Conservation (phyloP, 768 basidiomycete species). For the Russula olivacea region DNA sequence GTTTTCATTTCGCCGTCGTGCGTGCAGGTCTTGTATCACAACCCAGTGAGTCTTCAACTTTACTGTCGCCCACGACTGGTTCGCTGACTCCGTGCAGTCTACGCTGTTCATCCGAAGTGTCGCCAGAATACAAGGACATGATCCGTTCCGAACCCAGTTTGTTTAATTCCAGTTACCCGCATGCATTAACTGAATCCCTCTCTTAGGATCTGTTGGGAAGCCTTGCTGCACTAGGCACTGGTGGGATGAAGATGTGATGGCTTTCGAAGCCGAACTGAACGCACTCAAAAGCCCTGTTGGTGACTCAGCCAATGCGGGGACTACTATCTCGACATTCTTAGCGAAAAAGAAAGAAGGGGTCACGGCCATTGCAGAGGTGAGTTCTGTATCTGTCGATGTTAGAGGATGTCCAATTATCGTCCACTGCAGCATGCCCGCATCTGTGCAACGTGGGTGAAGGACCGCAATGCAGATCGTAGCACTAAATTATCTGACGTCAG, state of each 20-base stretch:
- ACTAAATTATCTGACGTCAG: conserved; percentile 9
- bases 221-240: not conserved
- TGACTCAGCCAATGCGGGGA: not conserved
- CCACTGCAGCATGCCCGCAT: conserved; percentile 4
- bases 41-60: not conserved
- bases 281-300: not conserved
- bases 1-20: conserved; percentile 20
- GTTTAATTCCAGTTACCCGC: not conserved
- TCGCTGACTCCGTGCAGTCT: not conserved
- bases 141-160: conserved; percentile 1
- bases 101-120: not conserved
- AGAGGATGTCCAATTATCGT: not conserved
- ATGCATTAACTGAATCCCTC: not conserved
- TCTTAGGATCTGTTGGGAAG: not conserved
- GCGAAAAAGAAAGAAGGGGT: not conserved
- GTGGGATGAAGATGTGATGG: conserved; percentile 13
- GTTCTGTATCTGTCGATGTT: not conserved
- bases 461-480: conserved; percentile 7
- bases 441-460: conserved; percentile 12
- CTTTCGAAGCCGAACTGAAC: not conserved
- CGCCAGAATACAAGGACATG: not conserved
- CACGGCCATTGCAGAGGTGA: conserved; percentile 1
- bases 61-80: not conserved
- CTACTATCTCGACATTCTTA: not conserved
- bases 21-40: conserved; percentile 18